Evolutionary conservation across 2,329 filamentous ascomycete species (phyloP), one percentile per base, ranked within the genome.

Genomic region (Talaromyces funiculosus): DNA sequence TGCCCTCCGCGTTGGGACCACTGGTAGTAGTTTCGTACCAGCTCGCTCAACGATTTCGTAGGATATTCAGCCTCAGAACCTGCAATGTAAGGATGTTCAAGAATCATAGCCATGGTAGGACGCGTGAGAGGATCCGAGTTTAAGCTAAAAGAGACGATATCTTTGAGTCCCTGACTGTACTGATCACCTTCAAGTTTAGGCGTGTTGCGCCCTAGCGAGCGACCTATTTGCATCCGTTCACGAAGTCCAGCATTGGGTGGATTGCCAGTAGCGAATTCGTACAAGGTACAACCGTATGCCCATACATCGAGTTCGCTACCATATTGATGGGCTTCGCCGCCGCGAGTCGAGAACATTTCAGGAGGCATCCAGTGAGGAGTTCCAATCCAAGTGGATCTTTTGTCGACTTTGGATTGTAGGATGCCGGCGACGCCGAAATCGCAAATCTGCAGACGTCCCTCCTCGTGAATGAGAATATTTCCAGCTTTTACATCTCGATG

Each of bases 321-420:
- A 61, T 80, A 80, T 54, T 77, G 72, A 57, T 78, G 75, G 7
- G 72, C 75, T 59, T 74, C 72, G 5, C 62, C 64, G 9, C 69
- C 67, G 3, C 69, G 68, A 47, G 68, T 70, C 47, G 73, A 67
- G 63, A 80, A 80, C 69, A 87, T 77, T 68, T 88, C 85, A 4
- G 82, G 84, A 5, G 85, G 82, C 84, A 88, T 86, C 82, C 84
- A 88, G 67, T 86, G 82, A 3, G 84, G 83, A 3, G 85, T 88
- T 24, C 85, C 85, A 55, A 88, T 83, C 70, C 87, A 85, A 4
- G 85, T 88, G 9, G 82, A 82, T 59, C 85, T 78, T 71, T 87
- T 88, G 60, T 84, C 81, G 59, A 79, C 76, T 61, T 83, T 79
- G 3, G 80, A 82, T 64, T 87, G 83, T 9, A 87, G 75, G 8